A percentile compares a stretch with the other conserved stretches of the same genome.
Conservation (phyloP, 2,329 filamentous ascomycete genomes). For the Calonectria pseudoreteaudii region DNA sequence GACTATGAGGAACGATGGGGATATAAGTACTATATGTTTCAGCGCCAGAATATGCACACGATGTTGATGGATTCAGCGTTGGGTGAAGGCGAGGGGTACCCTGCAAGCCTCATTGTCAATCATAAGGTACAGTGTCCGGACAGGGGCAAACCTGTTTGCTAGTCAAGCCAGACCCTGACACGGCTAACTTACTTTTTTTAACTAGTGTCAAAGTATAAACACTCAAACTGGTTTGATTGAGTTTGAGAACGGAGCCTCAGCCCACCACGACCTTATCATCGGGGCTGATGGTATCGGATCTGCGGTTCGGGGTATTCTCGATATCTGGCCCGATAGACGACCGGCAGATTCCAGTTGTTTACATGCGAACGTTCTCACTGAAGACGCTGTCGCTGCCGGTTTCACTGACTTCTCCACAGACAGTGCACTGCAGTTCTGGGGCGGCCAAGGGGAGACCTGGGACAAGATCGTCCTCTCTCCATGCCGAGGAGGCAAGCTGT, state of each 20-base stretch:
- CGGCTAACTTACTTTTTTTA: not conserved
- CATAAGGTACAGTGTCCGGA: slow-evolving; percentile 57
- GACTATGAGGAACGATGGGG: slow-evolving; percentile 76
- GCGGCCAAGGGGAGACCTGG: slow-evolving; percentile 70
- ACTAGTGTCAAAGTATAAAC: slow-evolving; percentile 64
- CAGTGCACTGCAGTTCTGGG: slow-evolving; percentile 76
- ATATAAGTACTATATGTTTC: slow-evolving; percentile 76
- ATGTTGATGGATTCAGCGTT: slow-evolving; percentile 73
- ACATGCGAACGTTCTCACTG: slow-evolving; percentile 72
- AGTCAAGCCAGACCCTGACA: not conserved
- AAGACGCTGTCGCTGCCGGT: slow-evolving; percentile 68
- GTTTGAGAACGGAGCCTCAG: slow-evolving; percentile 64
- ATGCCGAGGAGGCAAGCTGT: slow-evolving; percentile 72
- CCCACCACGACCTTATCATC: slow-evolving; percentile 70
- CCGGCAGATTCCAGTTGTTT: slow-evolving; percentile 71
- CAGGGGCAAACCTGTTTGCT: not conserved
- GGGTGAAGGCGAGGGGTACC: slow-evolving; percentile 64
- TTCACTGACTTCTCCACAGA: slow-evolving; percentile 72
- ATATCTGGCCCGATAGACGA: slow-evolving; percentile 67
- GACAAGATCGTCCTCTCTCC: slow-evolving; percentile 79
- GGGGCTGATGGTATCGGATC: slow-evolving; percentile 78
- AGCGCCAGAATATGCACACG: slow-evolving; percentile 74
- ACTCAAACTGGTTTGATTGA: slow-evolving; percentile 60
- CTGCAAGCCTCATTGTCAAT: slow-evolving; percentile 67
- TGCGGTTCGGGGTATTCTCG: slow-evolving; percentile 67